Conservation (phyloP, 2,329 filamentous ascomycete species). For the Trichoderma arundinaceum region DNA sequence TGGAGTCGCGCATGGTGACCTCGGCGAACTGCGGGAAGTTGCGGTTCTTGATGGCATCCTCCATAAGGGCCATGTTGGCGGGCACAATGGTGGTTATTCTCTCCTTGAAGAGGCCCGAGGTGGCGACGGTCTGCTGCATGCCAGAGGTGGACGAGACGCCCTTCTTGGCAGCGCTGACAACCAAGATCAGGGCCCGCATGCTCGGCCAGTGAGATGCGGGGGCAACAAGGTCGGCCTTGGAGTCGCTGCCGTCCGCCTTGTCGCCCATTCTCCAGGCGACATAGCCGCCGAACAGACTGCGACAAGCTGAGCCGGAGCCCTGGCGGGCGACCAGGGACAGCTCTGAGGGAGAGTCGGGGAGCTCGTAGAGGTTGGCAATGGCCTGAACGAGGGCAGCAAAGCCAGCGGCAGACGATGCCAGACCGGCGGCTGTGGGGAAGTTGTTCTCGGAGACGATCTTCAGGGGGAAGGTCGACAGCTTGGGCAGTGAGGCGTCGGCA, state of each 20-base stretch:
- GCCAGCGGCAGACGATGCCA: constrained; percentile 74
- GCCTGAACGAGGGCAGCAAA: constrained; percentile 78
- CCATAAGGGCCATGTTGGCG: constrained; percentile 81
- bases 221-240: constrained; percentile 85
- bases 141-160: constrained; percentile 89
- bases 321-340: constrained; percentile 89
- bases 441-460: constrained; percentile 96
- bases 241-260: constrained; percentile 80
- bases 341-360: constrained; percentile 79
- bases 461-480: constrained; percentile 76
- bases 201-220: constrained; percentile 90
- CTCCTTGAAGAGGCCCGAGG: constrained; percentile 83
- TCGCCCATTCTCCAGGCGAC: constrained; percentile 90
- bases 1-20: constrained; percentile 95
- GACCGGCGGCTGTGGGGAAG: constrained; percentile 95
- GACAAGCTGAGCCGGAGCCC: constrained; percentile 92
- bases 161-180: constrained; percentile 94
- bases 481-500: constrained; percentile 74
- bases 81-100: constrained; percentile 80
- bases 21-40: constrained; percentile 89
- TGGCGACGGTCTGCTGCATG: constrained; percentile 96
- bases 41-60: constrained; percentile 74
- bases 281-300: constrained; percentile 91
- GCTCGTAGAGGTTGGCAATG: constrained; percentile 88
- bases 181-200: constrained; percentile 91